Conservation (phyloP, 257 asterid genomes). For the Paulownia fortunei region DNA sequence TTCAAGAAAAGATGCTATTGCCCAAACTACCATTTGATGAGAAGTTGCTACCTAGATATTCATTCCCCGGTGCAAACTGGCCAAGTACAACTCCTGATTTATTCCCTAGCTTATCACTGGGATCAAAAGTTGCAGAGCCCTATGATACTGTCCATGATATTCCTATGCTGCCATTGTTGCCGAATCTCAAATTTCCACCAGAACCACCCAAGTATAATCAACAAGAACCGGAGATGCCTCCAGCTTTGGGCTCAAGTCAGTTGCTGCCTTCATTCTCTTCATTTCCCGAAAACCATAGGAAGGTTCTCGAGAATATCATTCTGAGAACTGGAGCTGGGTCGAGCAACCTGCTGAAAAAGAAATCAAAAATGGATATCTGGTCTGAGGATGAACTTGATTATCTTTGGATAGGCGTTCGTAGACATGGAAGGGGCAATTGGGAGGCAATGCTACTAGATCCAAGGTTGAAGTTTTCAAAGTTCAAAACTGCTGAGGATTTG, state of each 20-base stretch:
- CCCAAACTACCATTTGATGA: slow-evolving; percentile 81
- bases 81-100: slow-evolving; percentile 56
- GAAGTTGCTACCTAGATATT: slow-evolving; percentile 67
- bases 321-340: slow-evolving; percentile 82
- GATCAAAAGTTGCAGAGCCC: slow-evolving; percentile 66
- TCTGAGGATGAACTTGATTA: slow-evolving; percentile 95
- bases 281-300: slow-evolving; percentile 85
- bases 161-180: slow-evolving; percentile 69
- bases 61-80: slow-evolving; percentile 56
- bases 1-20: slow-evolving; percentile 70
- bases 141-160: slow-evolving; percentile 48
- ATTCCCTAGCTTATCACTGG: slow-evolving; percentile 77
- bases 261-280: slow-evolving; percentile 62
- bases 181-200: slow-evolving; percentile 66
- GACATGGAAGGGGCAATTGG: slow-evolving; percentile 95
- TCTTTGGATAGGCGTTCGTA: slow-evolving; percentile 96
- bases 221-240: slow-evolving; percentile 67
- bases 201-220: slow-evolving; percentile 58
- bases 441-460: slow-evolving; percentile 85
- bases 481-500: slow-evolving; percentile 74
- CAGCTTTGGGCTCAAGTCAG: slow-evolving; percentile 58
- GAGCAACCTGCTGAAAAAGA: slow-evolving; percentile 51
- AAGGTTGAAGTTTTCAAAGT: slow-evolving; percentile 78
- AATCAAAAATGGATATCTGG: slow-evolving; percentile 71
- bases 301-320: slow-evolving; percentile 80